These are phyloP conservation scores for Sugiyamaella japonica DNA, from an alignment of 1,139 yeast species.

Conservation along the genomic window DNA sequence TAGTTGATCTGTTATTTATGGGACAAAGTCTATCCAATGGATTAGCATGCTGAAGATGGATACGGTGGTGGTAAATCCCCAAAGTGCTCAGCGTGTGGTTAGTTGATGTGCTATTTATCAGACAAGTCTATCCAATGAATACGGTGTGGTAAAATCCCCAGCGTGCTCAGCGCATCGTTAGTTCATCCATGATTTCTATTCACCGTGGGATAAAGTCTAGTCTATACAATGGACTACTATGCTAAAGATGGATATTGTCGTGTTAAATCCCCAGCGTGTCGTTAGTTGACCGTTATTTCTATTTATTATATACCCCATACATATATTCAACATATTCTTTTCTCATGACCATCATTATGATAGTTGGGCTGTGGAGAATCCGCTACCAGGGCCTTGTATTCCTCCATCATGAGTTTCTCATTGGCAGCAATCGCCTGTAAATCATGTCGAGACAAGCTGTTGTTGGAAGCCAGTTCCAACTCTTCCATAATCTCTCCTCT, in stretches of 20 bases:
- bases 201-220: slow-evolving; percentile 63
- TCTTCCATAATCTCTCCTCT: slow-evolving; percentile 20
- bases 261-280: slow-evolving; percentile 62
- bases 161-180: slow-evolving; percentile 34
- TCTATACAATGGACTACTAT: slow-evolving; percentile 97
- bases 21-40: slow-evolving; percentile 83
- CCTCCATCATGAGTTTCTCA: slow-evolving; percentile 23
- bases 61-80: slow-evolving; percentile 88
- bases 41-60: slow-evolving; percentile 86
- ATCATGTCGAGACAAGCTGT: slow-evolving; percentile 25
- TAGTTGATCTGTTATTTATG: too few relatives aligned
- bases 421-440: slow-evolving; percentile 31
- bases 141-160: slow-evolving; percentile 86
- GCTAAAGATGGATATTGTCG: slow-evolving; percentile 90
- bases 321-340: not conserved
- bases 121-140: slow-evolving; percentile 83
- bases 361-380: slow-evolving; percentile 17
- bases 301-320: not conserved
- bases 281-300: slow-evolving; percentile 4
- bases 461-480: slow-evolving; percentile 20
- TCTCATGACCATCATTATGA: slow-evolving; percentile 3
- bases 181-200: too few relatives aligned
- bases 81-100: slow-evolving; percentile 34
- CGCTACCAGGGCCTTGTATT: slow-evolving; percentile 16
- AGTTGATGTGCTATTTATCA: slow-evolving; percentile 54